phyloP scores from a whole-genome alignment of 1,284 basidiomycete species.

The Leucoagaricus sp. region DNA sequence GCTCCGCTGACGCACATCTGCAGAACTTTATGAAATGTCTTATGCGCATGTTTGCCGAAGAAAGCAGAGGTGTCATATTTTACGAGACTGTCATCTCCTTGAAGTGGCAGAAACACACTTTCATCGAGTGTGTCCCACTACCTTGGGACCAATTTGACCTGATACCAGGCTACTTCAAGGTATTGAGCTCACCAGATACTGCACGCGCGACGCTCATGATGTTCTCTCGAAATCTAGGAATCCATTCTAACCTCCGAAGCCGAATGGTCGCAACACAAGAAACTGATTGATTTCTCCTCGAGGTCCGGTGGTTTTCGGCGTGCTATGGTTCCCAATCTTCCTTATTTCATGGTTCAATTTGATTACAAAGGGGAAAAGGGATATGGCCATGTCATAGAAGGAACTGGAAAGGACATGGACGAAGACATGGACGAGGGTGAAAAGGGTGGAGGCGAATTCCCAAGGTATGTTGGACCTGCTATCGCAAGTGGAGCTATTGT shows the following conservation, averaged over 20 bases:
- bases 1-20: slow-evolving; percentile 6
- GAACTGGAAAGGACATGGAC: slow-evolving; percentile 67
- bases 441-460: slow-evolving; percentile 87
- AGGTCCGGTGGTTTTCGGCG: slow-evolving; percentile 90
- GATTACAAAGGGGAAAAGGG: slow-evolving; percentile 97
- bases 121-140: slow-evolving; percentile 91
- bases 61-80: slow-evolving; percentile 90
- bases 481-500: slow-evolving; percentile 7
- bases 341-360: slow-evolving; percentile 99
- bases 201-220: not conserved
- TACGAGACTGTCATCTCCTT: slow-evolving; percentile 90
- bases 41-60: slow-evolving; percentile 90
- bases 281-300: slow-evolving; percentile 90
- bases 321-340: slow-evolving; percentile 93
- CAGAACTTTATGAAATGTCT: slow-evolving; percentile 99
- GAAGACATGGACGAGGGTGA: slow-evolving; percentile 83
- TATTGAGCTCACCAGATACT: slow-evolving; percentile 25
- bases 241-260: slow-evolving; percentile 89
- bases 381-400: slow-evolving; percentile 97
- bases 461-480: slow-evolving; percentile 56
- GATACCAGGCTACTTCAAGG: slow-evolving; percentile 93
- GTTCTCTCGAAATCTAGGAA: slow-evolving; percentile 56
- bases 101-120: slow-evolving; percentile 88
- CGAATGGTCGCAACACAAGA: slow-evolving; percentile 98
- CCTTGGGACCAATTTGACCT: slow-evolving; percentile 84